Conservation (phyloP, 164 flowering plant genomes). For the Litsea cubeba region DNA sequence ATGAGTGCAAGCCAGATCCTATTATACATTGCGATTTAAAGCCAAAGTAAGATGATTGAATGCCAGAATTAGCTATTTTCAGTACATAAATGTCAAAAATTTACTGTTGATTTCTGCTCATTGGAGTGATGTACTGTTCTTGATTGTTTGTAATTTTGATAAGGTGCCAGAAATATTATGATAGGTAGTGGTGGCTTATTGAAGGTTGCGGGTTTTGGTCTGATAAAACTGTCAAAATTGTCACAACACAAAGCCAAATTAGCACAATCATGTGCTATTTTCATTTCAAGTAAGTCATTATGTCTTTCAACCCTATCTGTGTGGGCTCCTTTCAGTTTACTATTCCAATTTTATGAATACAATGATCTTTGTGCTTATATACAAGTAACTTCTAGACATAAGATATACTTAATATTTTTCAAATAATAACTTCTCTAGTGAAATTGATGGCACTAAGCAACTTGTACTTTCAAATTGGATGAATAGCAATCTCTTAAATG, state of each 20-base stretch:
- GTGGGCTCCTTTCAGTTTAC: too few relatives aligned
- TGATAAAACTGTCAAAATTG: constrained; percentile 55
- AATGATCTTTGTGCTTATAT: too few relatives aligned
- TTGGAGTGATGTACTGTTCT: constrained; percentile 36
- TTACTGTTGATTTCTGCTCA: constrained; percentile 14
- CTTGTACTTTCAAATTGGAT: too few relatives aligned
- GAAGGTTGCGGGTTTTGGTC: constrained; percentile 92
- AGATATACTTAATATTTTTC: too few relatives aligned
- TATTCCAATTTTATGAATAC: too few relatives aligned
- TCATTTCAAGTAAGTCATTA: constrained; percentile 61
- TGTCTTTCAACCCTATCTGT: not conserved
- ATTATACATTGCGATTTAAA: constrained; percentile 84
- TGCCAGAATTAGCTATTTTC: constrained; percentile 29
- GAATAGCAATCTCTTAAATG: too few relatives aligned
- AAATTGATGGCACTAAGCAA: too few relatives aligned
- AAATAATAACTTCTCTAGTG: too few relatives aligned
- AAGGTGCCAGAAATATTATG: constrained; percentile 99
- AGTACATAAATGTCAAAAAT: constrained; percentile 11
- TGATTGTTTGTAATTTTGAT: constrained; percentile 73
- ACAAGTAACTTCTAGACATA: too few relatives aligned
- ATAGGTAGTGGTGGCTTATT: constrained; percentile 89
- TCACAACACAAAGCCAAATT: constrained; percentile 68
- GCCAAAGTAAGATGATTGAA: constrained; percentile 90
- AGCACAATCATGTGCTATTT: constrained; percentile 28
- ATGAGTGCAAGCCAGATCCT: constrained; percentile 95